Evolutionary conservation across 1,139 yeast genomes (phyloP).

Genomic region (Candida pseudoviswanathii): DNA sequence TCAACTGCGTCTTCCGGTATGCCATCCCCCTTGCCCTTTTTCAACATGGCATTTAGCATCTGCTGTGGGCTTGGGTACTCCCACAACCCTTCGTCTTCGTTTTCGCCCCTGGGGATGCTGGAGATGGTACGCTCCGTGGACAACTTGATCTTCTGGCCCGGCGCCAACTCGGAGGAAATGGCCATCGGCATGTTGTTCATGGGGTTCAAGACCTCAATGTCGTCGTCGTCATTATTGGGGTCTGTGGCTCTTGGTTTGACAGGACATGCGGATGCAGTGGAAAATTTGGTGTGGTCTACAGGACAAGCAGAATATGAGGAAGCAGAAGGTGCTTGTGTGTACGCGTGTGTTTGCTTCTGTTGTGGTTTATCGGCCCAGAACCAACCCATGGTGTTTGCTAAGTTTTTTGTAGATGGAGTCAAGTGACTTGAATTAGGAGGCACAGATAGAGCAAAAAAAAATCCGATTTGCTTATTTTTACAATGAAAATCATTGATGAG

Average conservation of each 20-base stretch:
- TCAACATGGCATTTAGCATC: conserved; percentile 96
- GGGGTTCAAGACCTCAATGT: conserved; percentile 58
- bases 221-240: conserved; percentile 3
- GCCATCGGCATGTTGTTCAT: conserved; percentile 86
- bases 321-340: conserved; percentile 6
- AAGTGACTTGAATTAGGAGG: not conserved
- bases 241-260: conserved; percentile 7
- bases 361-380: conserved; percentile 62
- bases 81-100: conserved; percentile 76
- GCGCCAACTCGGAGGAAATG: conserved; percentile 65
- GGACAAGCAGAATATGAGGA: conserved; percentile 29
- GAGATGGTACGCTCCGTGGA: conserved; percentile 86
- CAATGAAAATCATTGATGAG: not conserved
- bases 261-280: conserved; percentile 14
- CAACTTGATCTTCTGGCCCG: conserved; percentile 76
- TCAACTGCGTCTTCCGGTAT: conserved; percentile 95
- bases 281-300: conserved; percentile 24
- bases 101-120: conserved; percentile 81
- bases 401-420: not conserved
- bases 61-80: conserved; percentile 99
- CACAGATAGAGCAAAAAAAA: not conserved
- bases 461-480: not conserved
- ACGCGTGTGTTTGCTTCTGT: conserved; percentile 9
- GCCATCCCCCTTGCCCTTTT: conserved; percentile 85
- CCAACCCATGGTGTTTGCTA: conserved; percentile 64